phyloP scores from a whole-genome alignment of 2,329 filamentous ascomycete genomes.

The Fusarium sp. region DNA sequence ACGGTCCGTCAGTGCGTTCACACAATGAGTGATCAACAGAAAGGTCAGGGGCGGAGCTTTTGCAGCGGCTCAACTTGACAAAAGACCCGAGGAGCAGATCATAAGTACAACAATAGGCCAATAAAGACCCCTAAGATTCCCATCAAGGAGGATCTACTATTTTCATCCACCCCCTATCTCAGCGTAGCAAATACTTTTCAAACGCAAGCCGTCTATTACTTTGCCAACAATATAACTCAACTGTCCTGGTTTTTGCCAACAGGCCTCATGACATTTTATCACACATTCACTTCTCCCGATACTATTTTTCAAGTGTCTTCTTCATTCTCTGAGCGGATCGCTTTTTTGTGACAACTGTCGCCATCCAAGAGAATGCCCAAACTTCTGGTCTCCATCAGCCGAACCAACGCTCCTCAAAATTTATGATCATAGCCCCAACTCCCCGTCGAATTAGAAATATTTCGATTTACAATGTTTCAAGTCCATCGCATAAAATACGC shows the following conservation, averaged over 20 bases:
- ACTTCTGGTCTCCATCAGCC: background rate
- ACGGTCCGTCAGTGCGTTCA: background rate
- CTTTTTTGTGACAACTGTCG: background rate
- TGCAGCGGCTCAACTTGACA: background rate
- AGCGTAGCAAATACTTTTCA: constrained; percentile 6
- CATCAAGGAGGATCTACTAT: background rate
- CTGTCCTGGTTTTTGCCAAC: too few species aligned
- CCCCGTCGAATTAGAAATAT: background rate
- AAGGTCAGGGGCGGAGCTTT: constrained; percentile 4
- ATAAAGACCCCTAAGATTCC: too few species aligned
- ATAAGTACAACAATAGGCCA: background rate
- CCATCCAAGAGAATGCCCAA: background rate
- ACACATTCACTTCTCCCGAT: background rate
- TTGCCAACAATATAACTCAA: background rate
- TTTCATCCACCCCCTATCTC: background rate
- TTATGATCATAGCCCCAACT: background rate
- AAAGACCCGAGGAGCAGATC: background rate
- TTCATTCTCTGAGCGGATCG: background rate
- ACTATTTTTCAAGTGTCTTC: background rate
- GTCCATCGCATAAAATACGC: constrained; percentile 12
- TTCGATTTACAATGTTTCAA: constrained; percentile 8
- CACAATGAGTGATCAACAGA: background rate
- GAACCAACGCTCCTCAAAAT: background rate
- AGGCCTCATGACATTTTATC: background rate
- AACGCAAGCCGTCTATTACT: background rate